Conservation (phyloP, 2,329 filamentous ascomycete species). For the Lasiodiplodia theobromae region DNA sequence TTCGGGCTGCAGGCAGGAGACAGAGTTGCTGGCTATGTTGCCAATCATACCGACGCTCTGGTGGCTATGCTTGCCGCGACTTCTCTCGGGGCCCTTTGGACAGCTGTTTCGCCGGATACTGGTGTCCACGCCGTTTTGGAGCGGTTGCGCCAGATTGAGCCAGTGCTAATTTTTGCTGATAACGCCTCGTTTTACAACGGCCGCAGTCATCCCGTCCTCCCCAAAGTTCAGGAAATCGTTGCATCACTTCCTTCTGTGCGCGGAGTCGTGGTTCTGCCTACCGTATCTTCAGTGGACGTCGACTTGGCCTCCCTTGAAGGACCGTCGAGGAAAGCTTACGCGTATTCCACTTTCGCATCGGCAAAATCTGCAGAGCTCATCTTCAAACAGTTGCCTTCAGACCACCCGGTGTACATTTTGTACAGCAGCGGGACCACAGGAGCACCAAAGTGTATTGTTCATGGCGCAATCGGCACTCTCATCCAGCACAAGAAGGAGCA, state of each 20-base stretch:
- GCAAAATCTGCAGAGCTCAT: conserved; percentile 37
- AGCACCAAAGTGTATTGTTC: conserved; percentile 90
- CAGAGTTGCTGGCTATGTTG: conserved; percentile 76
- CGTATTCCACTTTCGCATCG: conserved; percentile 43
- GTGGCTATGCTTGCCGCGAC: conserved; percentile 87
- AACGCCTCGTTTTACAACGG: conserved; percentile 92
- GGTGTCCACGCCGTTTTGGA: conserved; percentile 92
- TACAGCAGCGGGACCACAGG: conserved; percentile 93
- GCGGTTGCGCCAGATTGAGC: conserved; percentile 82
- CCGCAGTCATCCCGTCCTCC: conserved; percentile 80
- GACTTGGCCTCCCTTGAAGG: conserved; percentile 50
- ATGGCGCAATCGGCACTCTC: conserved; percentile 87
- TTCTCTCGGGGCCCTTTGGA: conserved; percentile 88
- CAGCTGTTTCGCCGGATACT: conserved; percentile 89
- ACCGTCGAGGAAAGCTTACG: conserved; percentile 43
- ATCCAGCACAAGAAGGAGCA: conserved; percentile 99
- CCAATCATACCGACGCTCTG: conserved; percentile 86
- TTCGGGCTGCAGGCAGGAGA: conserved; percentile 69
- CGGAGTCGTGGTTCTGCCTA: conserved; percentile 77
- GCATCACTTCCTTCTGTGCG: conserved; percentile 70
- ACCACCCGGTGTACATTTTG: conserved; percentile 91
- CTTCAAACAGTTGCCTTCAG: conserved; percentile 81
- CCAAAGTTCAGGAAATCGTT: conserved; percentile 81
- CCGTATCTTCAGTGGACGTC: conserved; percentile 56
- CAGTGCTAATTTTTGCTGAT: conserved; percentile 83